phyloP scores from a whole-genome alignment of 23 red algal species.

The Agarophyton chilense region DNA sequence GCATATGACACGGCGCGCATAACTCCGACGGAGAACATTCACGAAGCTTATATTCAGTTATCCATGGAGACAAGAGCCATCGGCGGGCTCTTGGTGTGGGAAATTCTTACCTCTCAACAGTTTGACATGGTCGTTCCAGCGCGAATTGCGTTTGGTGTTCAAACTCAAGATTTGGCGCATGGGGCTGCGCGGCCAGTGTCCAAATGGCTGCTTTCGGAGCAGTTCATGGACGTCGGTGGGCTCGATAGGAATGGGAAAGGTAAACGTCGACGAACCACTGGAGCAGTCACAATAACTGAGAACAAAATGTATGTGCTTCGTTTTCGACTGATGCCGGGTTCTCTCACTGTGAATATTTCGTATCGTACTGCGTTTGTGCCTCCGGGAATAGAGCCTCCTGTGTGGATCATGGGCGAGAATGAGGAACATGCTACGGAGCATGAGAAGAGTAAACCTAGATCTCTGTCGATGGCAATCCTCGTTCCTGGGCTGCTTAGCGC shows the following conservation, averaged over 20 bases:
- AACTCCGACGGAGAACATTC: slow-evolving; percentile 12
- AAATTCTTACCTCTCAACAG: slow-evolving; percentile 52
- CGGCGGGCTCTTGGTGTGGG: slow-evolving; percentile 63
- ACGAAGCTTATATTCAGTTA: slow-evolving; percentile 34
- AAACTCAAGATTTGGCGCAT: neutral
- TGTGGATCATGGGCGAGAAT: slow-evolving; percentile 69
- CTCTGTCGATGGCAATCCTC: slow-evolving; percentile 62
- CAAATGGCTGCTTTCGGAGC: slow-evolving; percentile 51
- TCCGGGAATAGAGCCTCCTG: slow-evolving; percentile 45
- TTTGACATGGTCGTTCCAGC: slow-evolving; percentile 67
- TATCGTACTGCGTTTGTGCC: slow-evolving; percentile 53
- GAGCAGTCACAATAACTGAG: slow-evolving; percentile 55
- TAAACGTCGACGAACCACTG: slow-evolving; percentile 46
- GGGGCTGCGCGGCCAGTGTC: neutral
- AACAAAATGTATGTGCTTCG: slow-evolving; percentile 55
- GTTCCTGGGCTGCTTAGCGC: slow-evolving; percentile 57
- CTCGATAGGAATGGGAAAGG: slow-evolving; percentile 15
- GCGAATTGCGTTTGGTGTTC: slow-evolving; percentile 37
- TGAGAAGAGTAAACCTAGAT: slow-evolving; percentile 28
- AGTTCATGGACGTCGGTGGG: slow-evolving; percentile 63
- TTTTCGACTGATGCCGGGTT: slow-evolving; percentile 58
- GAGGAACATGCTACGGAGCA: slow-evolving; percentile 25
- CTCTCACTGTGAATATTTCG: slow-evolving; percentile 58
- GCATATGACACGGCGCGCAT: slow-evolving; percentile 38
- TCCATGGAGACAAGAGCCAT: neutral